Evolutionary conservation across 163 green algal genomes (phyloP).

Genomic region (Coccomyxa subellipsoidea): DNA sequence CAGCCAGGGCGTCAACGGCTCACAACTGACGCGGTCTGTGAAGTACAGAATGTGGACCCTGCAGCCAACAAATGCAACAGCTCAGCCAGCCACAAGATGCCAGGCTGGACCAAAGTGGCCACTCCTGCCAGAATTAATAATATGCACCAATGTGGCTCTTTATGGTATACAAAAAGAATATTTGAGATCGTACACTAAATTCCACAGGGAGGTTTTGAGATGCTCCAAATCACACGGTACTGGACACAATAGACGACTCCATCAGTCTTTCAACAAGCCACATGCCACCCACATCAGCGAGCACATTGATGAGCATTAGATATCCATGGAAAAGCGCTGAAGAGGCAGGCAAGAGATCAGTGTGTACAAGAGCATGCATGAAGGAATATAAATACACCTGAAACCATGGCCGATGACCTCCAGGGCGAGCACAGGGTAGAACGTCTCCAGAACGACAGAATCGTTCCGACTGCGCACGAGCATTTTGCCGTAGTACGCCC

Average conservation of each 20-base stretch:
- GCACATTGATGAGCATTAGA: no score
- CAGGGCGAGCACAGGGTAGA: conserved; percentile 12
- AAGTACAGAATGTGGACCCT: conserved; percentile 22
- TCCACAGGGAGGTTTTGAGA: background rate
- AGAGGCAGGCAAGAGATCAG: no score
- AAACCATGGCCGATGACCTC: conserved; percentile 21
- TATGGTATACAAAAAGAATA: background rate
- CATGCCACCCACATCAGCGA: no score
- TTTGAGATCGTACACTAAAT: background rate
- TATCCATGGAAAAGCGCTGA: background rate
- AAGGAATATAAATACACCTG: no score
- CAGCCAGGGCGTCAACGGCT: conserved; percentile 20
- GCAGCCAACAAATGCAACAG: no score
- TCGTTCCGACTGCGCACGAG: background rate
- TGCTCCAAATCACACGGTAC: background rate
- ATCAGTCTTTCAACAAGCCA: no score
- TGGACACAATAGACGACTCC: background rate
- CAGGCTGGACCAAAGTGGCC: background rate
- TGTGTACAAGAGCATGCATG: no score
- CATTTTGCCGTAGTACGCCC: background rate
- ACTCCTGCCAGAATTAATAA: background rate
- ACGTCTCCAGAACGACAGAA: background rate
- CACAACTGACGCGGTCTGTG: conserved; percentile 21
- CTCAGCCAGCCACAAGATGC: background rate
- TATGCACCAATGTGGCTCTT: background rate